Percentiles rank a stretch among this genome's conserved stretches.
Evolutionary conservation across 2,329 filamentous ascomycete genomes (phyloP).

Genomic region (Amesomyces nigricolor): DNA sequence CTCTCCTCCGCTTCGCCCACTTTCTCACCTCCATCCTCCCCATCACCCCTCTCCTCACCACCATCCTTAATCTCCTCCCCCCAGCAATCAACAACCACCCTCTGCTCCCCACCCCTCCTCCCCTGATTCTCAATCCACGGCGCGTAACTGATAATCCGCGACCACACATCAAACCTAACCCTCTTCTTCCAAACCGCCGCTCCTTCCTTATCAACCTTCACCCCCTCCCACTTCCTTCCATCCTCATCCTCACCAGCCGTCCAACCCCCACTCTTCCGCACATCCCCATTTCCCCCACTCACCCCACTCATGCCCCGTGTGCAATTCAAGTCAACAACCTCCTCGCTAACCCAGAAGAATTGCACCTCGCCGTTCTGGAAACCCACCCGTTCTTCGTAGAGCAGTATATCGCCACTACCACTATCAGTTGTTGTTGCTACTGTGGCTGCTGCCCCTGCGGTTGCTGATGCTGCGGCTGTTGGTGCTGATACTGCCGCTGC

Average conservation of each 20-base stretch:
- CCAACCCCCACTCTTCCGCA: neutral
- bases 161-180: constrained; percentile 18
- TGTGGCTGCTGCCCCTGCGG: too few relatives aligned
- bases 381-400: constrained; percentile 1
- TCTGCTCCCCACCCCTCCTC: neutral
- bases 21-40: neutral
- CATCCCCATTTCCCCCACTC: neutral
- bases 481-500: neutral
- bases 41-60: neutral
- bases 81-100: constrained; percentile 16
- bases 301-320: neutral
- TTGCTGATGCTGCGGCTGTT: too few relatives aligned
- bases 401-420: neutral
- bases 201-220: constrained; percentile 1
- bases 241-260: neutral
- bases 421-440: neutral
- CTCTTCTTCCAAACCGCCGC: constrained; percentile 7
- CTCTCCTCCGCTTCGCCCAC: neutral
- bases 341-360: constrained; percentile 17
- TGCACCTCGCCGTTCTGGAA: constrained; percentile 7
- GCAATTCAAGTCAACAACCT: constrained; percentile 4
- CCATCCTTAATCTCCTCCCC: constrained; percentile 1
- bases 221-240: neutral
- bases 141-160: neutral
- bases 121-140: neutral